These are phyloP conservation scores for Aspergillus piperis DNA, from an alignment of 2,329 filamentous ascomycete genomes.

Conservation along the genomic window DNA sequence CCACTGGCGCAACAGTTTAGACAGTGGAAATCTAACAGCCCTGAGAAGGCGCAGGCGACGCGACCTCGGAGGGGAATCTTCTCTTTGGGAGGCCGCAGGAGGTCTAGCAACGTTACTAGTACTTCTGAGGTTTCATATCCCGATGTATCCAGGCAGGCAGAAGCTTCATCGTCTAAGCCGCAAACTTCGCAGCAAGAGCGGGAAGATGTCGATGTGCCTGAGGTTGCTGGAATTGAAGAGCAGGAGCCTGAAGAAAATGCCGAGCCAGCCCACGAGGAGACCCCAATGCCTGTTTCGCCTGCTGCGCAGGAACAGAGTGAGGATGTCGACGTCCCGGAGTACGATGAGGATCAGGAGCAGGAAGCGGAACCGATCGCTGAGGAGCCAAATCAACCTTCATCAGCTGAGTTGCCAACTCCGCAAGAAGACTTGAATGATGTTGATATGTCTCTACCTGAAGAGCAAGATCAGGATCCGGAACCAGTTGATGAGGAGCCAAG, in stretches of 20 bases:
- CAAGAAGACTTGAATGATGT: background rate
- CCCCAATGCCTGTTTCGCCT: background rate
- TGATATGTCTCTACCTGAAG: background rate
- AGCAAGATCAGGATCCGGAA: too few relatives aligned
- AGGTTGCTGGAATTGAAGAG: background rate
- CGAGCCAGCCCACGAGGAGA: background rate
- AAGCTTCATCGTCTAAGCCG: slow-evolving; percentile 18
- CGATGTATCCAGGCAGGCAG: slow-evolving; percentile 22
- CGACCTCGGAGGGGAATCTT: slow-evolving; percentile 36
- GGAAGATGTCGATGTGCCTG: background rate
- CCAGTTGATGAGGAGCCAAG: background rate
- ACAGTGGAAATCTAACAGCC: slow-evolving; percentile 64
- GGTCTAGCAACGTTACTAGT: slow-evolving; percentile 14
- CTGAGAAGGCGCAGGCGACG: slow-evolving; percentile 41
- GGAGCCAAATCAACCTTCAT: too few relatives aligned
- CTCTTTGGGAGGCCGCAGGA: slow-evolving; percentile 34
- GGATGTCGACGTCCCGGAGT: too few relatives aligned
- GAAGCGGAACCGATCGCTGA: background rate
- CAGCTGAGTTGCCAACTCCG: too few relatives aligned
- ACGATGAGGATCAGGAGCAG: background rate
- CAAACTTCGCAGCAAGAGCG: slow-evolving; percentile 12
- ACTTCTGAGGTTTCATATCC: slow-evolving; percentile 24
- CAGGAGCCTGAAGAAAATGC: background rate
- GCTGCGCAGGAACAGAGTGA: too few relatives aligned
- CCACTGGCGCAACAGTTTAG: slow-evolving; percentile 63